Evolutionary conservation across 2,329 filamentous ascomycete genomes (phyloP).

Genomic region (Hypoxylon sp.): DNA sequence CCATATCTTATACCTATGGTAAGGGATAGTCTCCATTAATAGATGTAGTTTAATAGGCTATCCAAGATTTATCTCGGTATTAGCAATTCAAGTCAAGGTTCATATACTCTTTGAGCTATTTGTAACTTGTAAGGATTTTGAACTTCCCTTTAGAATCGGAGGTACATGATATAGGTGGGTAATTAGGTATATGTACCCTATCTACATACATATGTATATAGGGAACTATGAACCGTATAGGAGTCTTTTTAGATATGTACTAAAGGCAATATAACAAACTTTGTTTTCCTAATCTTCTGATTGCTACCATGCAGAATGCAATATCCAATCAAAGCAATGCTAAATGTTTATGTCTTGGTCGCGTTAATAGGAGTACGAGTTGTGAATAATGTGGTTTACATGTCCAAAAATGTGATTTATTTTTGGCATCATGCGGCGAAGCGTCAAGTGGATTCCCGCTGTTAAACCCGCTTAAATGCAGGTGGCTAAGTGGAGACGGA

Average conservation of each 20-base stretch:
- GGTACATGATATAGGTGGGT: no score
- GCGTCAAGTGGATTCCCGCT: constrained; percentile 14
- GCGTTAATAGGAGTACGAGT: background rate
- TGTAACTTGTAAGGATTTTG: background rate
- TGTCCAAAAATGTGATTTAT: constrained; percentile 29
- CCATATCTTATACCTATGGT: no score
- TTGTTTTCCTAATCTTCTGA: background rate
- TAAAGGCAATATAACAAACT: constrained; percentile 2
- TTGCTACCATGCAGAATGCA: background rate
- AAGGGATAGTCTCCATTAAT: background rate
- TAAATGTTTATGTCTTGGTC: background rate
- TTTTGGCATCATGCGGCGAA: constrained; percentile 42
- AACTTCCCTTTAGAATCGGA: background rate
- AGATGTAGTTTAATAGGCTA: background rate
- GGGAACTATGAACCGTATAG: background rate
- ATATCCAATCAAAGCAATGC: constrained; percentile 6
- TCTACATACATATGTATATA: background rate
- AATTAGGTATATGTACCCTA: no score
- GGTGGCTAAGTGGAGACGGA: constrained; percentile 19
- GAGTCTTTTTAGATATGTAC: no score
- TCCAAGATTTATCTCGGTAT: background rate
- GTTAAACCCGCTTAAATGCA: constrained; percentile 14
- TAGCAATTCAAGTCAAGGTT: background rate
- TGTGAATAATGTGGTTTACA: constrained; percentile 21
- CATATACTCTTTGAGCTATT: background rate